These are phyloP conservation scores for Gossypium armourianum DNA, from an alignment of 441 rosid genomes.

Conservation along the genomic window DNA sequence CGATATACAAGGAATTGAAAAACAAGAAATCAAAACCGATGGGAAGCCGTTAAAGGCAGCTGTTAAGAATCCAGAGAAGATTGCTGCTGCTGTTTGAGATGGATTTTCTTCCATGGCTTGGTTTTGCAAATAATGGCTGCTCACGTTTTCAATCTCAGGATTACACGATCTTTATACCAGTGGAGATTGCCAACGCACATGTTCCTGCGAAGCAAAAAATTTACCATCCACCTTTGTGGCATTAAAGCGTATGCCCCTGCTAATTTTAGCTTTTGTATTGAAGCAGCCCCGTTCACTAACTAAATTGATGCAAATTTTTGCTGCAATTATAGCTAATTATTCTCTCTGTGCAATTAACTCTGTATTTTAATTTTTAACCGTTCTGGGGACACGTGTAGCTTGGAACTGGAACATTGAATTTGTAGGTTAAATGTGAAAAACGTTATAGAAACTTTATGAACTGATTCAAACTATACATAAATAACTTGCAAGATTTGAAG, in stretches of 20 bases:
- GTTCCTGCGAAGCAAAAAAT: slow-evolving; percentile 8
- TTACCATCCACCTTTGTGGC: neutral
- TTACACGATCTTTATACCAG: neutral
- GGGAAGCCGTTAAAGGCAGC: slow-evolving; percentile 32
- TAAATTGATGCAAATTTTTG: neutral
- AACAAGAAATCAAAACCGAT: slow-evolving; percentile 34
- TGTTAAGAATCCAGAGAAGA: slow-evolving; percentile 36
- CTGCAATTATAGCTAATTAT: too few species aligned
- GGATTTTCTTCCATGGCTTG: slow-evolving; percentile 2
- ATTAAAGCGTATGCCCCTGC: neutral
- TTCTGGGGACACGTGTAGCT: neutral
- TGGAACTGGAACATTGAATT: neutral
- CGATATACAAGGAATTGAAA: slow-evolving; percentile 70
- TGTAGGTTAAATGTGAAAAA: neutral
- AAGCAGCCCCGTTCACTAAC: neutral
- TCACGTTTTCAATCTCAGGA: neutral
- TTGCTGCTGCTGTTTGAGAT: slow-evolving; percentile 39
- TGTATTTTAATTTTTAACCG: neutral
- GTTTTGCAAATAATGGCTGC: slow-evolving; percentile 17
- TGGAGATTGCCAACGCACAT: neutral
- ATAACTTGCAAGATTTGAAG: neutral
- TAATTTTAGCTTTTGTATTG: slow-evolving; percentile 9
- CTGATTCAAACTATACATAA: neutral
- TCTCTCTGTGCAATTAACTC: too few species aligned
- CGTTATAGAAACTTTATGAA: neutral